These are phyloP conservation scores for Nicotiana undulata DNA, from an alignment of 257 asterid species.

Conservation along the genomic window DNA sequence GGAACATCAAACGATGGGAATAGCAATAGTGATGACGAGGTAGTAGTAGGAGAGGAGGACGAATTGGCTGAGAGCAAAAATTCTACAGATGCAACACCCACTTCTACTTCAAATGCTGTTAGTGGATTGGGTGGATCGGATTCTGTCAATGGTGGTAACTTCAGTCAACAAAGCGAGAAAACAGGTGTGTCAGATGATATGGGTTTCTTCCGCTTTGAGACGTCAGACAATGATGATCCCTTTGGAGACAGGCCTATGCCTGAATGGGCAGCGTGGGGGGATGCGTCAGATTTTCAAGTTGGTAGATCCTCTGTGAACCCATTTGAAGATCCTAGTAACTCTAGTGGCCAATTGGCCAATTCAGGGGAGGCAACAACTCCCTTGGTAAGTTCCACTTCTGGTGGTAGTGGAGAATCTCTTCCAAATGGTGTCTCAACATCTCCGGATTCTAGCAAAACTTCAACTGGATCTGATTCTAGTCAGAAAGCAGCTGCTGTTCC, in stretches of 20 bases:
- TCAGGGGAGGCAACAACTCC: constrained; percentile 17
- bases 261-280: constrained; percentile 94
- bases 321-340: constrained; percentile 41
- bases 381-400: constrained; percentile 22
- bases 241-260: constrained; percentile 85
- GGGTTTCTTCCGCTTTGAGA: constrained; percentile 59
- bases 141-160: constrained; percentile 18
- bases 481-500: constrained; percentile 41
- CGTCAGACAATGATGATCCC: constrained; percentile 61
- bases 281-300: constrained; percentile 47
- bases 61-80: constrained; percentile 42
- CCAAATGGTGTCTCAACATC: constrained; percentile 38
- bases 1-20: constrained; percentile 42
- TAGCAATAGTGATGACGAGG: constrained; percentile 68
- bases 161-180: constrained; percentile 19
- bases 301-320: constrained; percentile 66
- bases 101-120: constrained; percentile 16
- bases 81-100: constrained; percentile 30
- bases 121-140: constrained; percentile 23
- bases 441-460: constrained; percentile 25
- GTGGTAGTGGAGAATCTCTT: constrained; percentile 24
- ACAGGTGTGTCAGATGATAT: constrained; percentile 35
- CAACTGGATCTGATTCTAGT: constrained; percentile 30
- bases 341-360: constrained; percentile 14
- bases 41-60: constrained; percentile 71